Evolutionary conservation across 768 basidiomycete species (phyloP), one percentile per base, ranked within the genome.

Genomic region (Suillus subluteus): DNA sequence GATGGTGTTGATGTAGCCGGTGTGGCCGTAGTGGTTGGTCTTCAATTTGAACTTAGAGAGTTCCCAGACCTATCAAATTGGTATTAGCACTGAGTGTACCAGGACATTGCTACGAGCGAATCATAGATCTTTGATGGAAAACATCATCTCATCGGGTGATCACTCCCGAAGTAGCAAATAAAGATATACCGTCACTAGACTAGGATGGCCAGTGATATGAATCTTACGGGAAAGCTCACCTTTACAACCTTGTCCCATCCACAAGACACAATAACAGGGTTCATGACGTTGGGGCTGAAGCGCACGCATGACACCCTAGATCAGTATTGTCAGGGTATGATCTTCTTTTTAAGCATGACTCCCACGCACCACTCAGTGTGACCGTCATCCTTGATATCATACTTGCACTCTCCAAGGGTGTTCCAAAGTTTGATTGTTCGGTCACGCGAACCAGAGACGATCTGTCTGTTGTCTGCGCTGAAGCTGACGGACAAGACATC

Each of bases 171-270:
- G 91, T 92, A 92, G 91, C 91, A 91, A 91, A 91, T 91, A 91
- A 91, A 81, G 75, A 72, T 26, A 38, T 21, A 26, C 69, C 72
- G 72, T 74, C 73, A 72, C 74, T 62, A 71, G 76, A 75, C 40
- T 35, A 73, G 71, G 16, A 18, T 15, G 16, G 58, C 58, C 38
- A 59, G 26, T 30, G 18, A 61, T 13, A 43, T 43, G 41, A 71
- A 64, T 55, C 58, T 23, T 18, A 18, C 48, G 62, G n/a, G 16
- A 76, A 37, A 37, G 35, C 89, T 82, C 72, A 97, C 98, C 90
- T 99, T 99, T 79, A 99, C 98, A 69, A 98, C 95, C 86, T 98
- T 99, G 86, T 99, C 98, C 98, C 98, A 99, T 74, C 98, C 98
- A 75, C 91, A 92, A 68, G 98, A 99, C 66, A 99, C 98, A 75